phyloP scores from a whole-genome alignment of 1,284 basidiomycete species.

The Irpex sp. region DNA sequence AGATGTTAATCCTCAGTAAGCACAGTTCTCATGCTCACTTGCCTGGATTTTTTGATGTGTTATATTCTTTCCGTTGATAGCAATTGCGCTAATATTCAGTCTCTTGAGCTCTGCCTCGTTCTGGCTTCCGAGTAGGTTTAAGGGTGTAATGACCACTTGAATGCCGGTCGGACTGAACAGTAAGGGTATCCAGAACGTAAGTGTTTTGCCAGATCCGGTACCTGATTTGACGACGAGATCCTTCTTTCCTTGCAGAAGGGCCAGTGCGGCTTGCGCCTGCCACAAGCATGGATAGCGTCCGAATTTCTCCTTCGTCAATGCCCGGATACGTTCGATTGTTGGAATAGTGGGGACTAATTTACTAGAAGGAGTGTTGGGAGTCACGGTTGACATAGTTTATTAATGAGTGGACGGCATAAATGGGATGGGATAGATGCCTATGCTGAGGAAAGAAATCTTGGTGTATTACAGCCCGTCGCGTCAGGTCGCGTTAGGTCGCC shows the following conservation, averaged over 20 bases:
- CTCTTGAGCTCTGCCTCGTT: conserved; percentile 15
- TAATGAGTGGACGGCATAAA: neutral
- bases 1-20: conserved; percentile 3
- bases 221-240: conserved; percentile 20
- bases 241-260: conserved; percentile 13
- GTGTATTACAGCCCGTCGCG: too few species aligned
- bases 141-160: conserved; percentile 23
- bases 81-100: conserved; percentile 17
- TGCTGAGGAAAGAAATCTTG: too few species aligned
- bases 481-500: neutral
- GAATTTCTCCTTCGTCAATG: neutral
- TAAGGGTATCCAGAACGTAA: conserved; percentile 29
- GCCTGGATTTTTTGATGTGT: conserved; percentile 1
- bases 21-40: neutral
- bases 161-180: conserved; percentile 24
- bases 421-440: too few species aligned
- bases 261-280: conserved; percentile 16
- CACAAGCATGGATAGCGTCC: conserved; percentile 15
- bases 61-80: conserved; percentile 19
- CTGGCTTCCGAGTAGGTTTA: conserved; percentile 26
- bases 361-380: neutral
- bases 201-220: conserved; percentile 27
- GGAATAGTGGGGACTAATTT: neutral
- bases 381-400: neutral
- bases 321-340: neutral